These are phyloP conservation scores for Populus ilicifolia DNA, from an alignment of 345 rosid genomes.

Conservation along the genomic window DNA sequence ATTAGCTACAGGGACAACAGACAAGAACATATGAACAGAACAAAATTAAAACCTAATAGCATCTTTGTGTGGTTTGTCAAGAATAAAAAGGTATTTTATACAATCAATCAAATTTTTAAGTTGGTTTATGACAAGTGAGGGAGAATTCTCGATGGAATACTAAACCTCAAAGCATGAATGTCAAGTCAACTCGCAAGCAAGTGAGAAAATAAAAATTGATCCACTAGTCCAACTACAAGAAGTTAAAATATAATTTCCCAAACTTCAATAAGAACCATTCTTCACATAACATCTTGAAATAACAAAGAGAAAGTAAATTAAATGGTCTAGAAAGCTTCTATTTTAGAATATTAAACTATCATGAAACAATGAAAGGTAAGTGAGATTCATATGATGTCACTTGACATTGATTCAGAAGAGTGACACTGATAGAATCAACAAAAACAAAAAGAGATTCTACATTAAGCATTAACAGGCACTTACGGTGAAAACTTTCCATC, in stretches of 20 bases:
- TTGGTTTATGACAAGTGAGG: too few relatives aligned
- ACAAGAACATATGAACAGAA: too few relatives aligned
- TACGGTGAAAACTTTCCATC: conserved; percentile 99
- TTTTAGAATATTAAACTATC: background rate
- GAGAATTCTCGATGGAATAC: background rate
- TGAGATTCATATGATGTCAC: background rate
- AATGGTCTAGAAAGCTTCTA: background rate
- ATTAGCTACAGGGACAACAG: too few relatives aligned
- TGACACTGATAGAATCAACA: background rate
- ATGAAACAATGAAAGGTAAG: background rate
- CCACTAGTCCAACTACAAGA: background rate
- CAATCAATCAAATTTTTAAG: too few relatives aligned
- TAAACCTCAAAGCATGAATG: background rate
- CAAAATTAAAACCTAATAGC: too few relatives aligned
- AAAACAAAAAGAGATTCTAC: background rate
- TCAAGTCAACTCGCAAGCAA: background rate
- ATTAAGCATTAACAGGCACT: conserved; percentile 27
- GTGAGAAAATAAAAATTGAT: background rate
- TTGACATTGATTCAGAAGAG: background rate
- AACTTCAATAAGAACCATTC: background rate
- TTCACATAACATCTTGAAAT: background rate
- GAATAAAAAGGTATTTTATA: too few relatives aligned
- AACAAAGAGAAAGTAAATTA: background rate
- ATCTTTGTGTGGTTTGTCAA: too few relatives aligned
- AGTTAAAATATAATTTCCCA: too few relatives aligned